Conservation (phyloP, 2,329 filamentous ascomycete genomes). For the Rutstroemia sp. region DNA sequence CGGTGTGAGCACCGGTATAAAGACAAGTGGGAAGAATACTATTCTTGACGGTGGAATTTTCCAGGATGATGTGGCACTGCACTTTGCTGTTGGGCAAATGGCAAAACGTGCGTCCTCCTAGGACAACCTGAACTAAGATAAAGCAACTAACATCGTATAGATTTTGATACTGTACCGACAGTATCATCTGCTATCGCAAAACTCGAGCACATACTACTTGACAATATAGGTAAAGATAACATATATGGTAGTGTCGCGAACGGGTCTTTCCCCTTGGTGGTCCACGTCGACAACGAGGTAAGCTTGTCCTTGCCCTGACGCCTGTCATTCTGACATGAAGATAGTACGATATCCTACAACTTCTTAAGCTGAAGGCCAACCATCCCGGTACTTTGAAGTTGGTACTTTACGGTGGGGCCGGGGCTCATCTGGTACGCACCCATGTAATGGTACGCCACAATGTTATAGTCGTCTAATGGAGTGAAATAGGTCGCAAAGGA, state of each 20-base stretch:
- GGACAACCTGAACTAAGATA: background rate
- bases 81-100: slow-evolving; percentile 33
- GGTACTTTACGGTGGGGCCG: slow-evolving; percentile 34
- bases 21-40: slow-evolving; percentile 32
- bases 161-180: slow-evolving; percentile 23
- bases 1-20: slow-evolving; percentile 38
- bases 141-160: slow-evolving; percentile 4
- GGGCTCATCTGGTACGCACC: slow-evolving; percentile 31
- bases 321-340: background rate
- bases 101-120: slow-evolving; percentile 27
- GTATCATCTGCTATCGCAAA: slow-evolving; percentile 28
- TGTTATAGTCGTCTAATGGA: background rate
- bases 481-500: slow-evolving; percentile 31
- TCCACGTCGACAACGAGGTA: slow-evolving; percentile 35
- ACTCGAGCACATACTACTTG: slow-evolving; percentile 32
- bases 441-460: background rate
- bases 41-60: slow-evolving; percentile 35
- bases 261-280: slow-evolving; percentile 34
- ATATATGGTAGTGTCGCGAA: slow-evolving; percentile 33
- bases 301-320: background rate
- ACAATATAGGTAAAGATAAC: slow-evolving; percentile 31
- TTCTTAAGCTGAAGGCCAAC: slow-evolving; percentile 34
- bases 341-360: slow-evolving; percentile 36
- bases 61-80: slow-evolving; percentile 36
- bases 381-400: slow-evolving; percentile 27